A percentile compares a stretch with the other conserved stretches of the same genome.
phyloP scores from a whole-genome alignment of 805 yeast species.

The Yamadazyma endophytica region DNA sequence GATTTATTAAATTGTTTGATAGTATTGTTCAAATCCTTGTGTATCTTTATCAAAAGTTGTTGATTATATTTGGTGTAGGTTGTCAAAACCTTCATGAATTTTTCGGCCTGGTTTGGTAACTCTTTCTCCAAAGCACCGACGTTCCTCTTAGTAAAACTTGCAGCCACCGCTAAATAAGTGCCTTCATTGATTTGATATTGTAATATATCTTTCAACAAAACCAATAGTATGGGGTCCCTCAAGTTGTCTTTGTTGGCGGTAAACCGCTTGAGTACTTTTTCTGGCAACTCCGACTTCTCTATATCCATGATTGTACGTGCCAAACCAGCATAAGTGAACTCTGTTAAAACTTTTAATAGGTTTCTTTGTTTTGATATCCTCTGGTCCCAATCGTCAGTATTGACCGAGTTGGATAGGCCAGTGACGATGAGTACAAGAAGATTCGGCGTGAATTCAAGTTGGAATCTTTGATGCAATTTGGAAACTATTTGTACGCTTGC shows the following conservation, averaged over 20 bases:
- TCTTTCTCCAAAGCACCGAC: slow-evolving; percentile 24
- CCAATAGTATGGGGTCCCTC: slow-evolving; percentile 19
- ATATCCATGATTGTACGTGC: slow-evolving; percentile 44
- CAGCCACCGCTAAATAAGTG: slow-evolving; percentile 34
- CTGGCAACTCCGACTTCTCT: slow-evolving; percentile 42
- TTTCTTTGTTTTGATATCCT: slow-evolving; percentile 38
- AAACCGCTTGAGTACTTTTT: slow-evolving; percentile 27
- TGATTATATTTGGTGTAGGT: slow-evolving; percentile 31
- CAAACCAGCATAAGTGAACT: slow-evolving; percentile 55
- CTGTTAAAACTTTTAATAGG: slow-evolving; percentile 50
- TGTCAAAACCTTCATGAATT: slow-evolving; percentile 36
- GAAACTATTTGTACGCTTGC: slow-evolving; percentile 68
- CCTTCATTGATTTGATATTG: slow-evolving; percentile 25
- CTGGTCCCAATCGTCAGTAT: slow-evolving; percentile 44
- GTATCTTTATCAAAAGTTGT: slow-evolving; percentile 29
- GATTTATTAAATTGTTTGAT: slow-evolving; percentile 19
- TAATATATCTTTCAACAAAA: slow-evolving; percentile 26
- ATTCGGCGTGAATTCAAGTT: slow-evolving; percentile 45
- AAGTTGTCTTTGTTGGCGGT: slow-evolving; percentile 13
- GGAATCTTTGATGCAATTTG: slow-evolving; percentile 74
- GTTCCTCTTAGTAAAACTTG: slow-evolving; percentile 48
- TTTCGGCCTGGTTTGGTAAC: slow-evolving; percentile 18
- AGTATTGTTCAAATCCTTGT: slow-evolving; percentile 35
- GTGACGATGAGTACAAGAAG: slow-evolving; percentile 40
- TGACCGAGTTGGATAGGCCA: slow-evolving; percentile 24